Evolutionary conservation across 108 stramenopile genomes (phyloP), one percentile per base, ranked within the genome.

Genomic region (Nitzschia inconspicua): DNA sequence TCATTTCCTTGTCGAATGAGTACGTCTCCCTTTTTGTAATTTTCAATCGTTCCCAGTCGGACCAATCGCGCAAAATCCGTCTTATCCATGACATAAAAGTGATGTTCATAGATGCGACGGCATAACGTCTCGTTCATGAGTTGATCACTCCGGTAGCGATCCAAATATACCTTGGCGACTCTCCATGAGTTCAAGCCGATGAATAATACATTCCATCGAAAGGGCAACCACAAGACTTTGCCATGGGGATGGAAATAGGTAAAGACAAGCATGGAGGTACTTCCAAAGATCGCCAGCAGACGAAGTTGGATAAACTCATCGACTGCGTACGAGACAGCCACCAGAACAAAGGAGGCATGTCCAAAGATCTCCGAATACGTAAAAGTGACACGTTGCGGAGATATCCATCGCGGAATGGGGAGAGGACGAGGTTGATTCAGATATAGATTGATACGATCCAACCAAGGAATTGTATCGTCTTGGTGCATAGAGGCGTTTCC

Each of bases 231-330:
- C 20, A 94, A 51, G 0, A 86, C 73, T 28, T 85, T 68, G 23
- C 92, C 92, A 49, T 94, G 86, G 1, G 92, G 92, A 76, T 94
- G 92, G 75, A 88, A 90, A 72, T 94, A 94, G 0, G 88, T 70
- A 68, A 94, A 94, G 9, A 85, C 58, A 16, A 88, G 55, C 88
- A 94, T 94, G 53, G 75, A 73, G 1, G 83, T 60, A 16, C 76
- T 73, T 41, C 88, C 88, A 8, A 78, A 72, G 2, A 90, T 83
- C 14, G 92, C 88, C 54, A 94, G 72, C 44, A 80, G 54, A 60
- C 88, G 88, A 16, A 88, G 66, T 3, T 76, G 65, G 34, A 88
- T 50, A 73, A 84, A 86, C 61, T 93, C 88, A 46, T 86, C 83
- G 14, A 82, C 74, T 35, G 78, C 68, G 57, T 94, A 94, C 6